Evolutionary conservation across 345 rosid genomes (phyloP).

Genomic region (Eutrema heterophyllum): DNA sequence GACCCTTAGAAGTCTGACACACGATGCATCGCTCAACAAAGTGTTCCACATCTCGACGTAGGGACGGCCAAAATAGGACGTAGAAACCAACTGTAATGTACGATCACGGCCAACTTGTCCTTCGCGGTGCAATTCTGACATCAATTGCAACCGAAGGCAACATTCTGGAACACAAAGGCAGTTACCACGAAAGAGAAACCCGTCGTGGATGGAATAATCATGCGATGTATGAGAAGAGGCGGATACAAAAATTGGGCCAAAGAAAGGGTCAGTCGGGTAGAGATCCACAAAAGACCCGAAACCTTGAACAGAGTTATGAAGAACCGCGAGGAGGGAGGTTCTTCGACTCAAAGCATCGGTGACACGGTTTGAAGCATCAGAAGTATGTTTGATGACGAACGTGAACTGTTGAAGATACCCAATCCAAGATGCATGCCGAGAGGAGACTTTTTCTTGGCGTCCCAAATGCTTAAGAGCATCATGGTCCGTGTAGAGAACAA

Average conservation of each 20-base stretch:
- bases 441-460: too few relatives aligned
- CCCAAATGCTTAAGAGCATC: too few relatives aligned
- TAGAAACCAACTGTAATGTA: background rate
- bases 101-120: background rate
- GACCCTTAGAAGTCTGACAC: background rate
- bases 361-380: background rate
- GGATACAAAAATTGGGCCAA: too few relatives aligned
- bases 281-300: too few relatives aligned
- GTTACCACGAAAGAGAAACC: background rate
- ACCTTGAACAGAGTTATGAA: background rate
- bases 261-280: too few relatives aligned
- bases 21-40: background rate
- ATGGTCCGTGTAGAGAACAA: too few relatives aligned
- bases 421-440: background rate
- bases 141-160: background rate
- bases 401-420: background rate
- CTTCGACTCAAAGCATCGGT: background rate
- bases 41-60: background rate
- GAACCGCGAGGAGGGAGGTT: fast-evolving
- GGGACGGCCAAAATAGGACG: background rate
- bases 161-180: background rate
- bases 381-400: background rate
- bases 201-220: background rate
- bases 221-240: too few relatives aligned
- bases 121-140: background rate